Percentiles rank a stretch among this genome's conserved stretches.
Evolutionary conservation across 2,329 filamentous ascomycete genomes (phyloP).

Genomic region (Xylaria sp.): DNA sequence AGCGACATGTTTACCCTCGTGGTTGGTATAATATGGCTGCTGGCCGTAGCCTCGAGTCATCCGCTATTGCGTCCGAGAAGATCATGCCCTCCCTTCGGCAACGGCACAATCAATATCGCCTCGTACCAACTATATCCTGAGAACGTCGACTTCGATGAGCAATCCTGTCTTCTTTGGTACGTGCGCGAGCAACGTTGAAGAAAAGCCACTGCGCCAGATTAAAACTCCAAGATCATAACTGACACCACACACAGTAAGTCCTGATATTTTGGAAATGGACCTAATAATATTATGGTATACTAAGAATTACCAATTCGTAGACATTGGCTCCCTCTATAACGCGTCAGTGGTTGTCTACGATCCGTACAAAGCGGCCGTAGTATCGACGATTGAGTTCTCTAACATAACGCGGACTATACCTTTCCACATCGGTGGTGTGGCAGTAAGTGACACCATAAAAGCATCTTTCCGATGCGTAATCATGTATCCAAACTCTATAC

Average conservation of each 20-base stretch:
- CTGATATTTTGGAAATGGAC: too few species aligned
- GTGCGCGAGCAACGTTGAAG: not conserved
- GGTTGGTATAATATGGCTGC: constrained; percentile 24
- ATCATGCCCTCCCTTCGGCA: constrained; percentile 36
- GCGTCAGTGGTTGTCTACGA: constrained; percentile 49
- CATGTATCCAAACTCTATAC: not conserved
- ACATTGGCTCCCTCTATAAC: constrained; percentile 50
- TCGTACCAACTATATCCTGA: constrained; percentile 51
- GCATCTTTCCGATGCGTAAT: not conserved
- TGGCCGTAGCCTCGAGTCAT: constrained; percentile 21
- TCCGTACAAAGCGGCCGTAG: constrained; percentile 46
- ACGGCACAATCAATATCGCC: constrained; percentile 37
- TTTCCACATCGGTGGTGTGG: constrained; percentile 51
- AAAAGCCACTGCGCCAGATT: not conserved
- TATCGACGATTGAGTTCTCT: constrained; percentile 44
- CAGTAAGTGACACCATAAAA: constrained; percentile 20
- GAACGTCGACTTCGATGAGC: constrained; percentile 50
- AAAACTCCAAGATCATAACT: not conserved
- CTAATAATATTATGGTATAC: not conserved
- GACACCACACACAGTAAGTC: not conserved
- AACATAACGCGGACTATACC: constrained; percentile 46
- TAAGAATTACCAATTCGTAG: not conserved
- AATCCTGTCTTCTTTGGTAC: constrained; percentile 46
- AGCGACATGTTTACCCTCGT: constrained; percentile 30
- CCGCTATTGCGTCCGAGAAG: not conserved